phyloP scores from a whole-genome alignment of 352 stramenopile genomes.

The Peronospora farinosa region DNA sequence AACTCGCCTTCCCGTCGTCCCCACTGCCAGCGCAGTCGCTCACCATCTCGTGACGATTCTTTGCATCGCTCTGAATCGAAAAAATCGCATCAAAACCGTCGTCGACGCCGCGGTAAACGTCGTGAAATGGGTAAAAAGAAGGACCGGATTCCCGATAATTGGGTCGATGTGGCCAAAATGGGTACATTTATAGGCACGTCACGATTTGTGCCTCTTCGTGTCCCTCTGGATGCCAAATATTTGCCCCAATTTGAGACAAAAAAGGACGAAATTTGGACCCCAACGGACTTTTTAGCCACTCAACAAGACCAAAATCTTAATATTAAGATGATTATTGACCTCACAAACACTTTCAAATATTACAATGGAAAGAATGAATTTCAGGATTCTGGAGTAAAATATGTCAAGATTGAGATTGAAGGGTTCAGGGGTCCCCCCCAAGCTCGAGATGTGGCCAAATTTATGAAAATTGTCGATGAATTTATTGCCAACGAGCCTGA shows the following conservation, averaged over 20 bases:
- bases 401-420: slow-evolving; percentile 76
- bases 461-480: slow-evolving; percentile 57
- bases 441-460: slow-evolving; percentile 43
- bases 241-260: slow-evolving; percentile 32
- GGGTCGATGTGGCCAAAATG: slow-evolving; percentile 73
- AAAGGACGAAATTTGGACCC: slow-evolving; percentile 48
- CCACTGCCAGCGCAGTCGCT: slow-evolving; percentile 4
- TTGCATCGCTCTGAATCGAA: slow-evolving; percentile 6
- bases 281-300: slow-evolving; percentile 42
- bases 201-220: slow-evolving; percentile 60
- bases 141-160: slow-evolving; percentile 67
- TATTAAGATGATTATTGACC: slow-evolving; percentile 68
- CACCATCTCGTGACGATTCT: slow-evolving; percentile 1
- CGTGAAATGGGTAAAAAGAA: slow-evolving; percentile 27
- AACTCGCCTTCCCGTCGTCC: slow-evolving; percentile 14
- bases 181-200: slow-evolving; percentile 45
- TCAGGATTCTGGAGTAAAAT: slow-evolving; percentile 38
- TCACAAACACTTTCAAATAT: slow-evolving; percentile 84
- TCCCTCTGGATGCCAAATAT: slow-evolving; percentile 68
- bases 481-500: slow-evolving; percentile 39
- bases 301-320: slow-evolving; percentile 34
- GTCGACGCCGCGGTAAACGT: not conserved
- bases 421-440: slow-evolving; percentile 53
- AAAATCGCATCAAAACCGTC: slow-evolving; percentile 8
- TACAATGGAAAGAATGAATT: slow-evolving; percentile 62